Evolutionary conservation across 148 eudicot genomes (phyloP).

Genomic region (Mesembryanthemum crystallinum): DNA sequence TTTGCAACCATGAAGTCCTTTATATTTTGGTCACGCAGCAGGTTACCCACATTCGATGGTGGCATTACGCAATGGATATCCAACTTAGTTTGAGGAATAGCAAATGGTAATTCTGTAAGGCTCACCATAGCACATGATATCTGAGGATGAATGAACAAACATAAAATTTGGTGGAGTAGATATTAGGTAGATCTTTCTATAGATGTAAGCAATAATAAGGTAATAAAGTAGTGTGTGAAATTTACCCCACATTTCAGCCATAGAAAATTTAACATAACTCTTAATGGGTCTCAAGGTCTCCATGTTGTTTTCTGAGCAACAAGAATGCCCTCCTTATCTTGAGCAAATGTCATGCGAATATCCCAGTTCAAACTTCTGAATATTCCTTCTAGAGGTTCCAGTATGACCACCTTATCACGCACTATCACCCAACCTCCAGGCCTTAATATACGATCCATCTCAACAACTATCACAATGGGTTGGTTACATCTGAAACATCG

Average conservation of each 20-base stretch:
- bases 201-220: background rate
- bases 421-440: slow-evolving; percentile 89
- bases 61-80: background rate
- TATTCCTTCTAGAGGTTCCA: slow-evolving; percentile 72
- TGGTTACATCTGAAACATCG: slow-evolving; percentile 69
- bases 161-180: background rate
- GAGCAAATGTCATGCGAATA: slow-evolving; percentile 74
- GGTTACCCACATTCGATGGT: background rate
- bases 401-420: slow-evolving; percentile 75
- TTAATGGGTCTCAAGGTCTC: slow-evolving; percentile 56
- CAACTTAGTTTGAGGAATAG: background rate
- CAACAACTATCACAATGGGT: slow-evolving; percentile 69
- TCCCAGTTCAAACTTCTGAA: slow-evolving; percentile 89
- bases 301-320: slow-evolving; percentile 76
- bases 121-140: background rate
- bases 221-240: background rate
- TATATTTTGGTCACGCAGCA: too few species aligned
- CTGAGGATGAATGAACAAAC: background rate
- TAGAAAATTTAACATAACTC: background rate
- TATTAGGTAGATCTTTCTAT: background rate
- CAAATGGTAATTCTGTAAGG: background rate
- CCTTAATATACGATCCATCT: slow-evolving; percentile 81
- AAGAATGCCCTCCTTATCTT: slow-evolving; percentile 80
- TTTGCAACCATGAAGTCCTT: background rate
- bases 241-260: background rate